Percentiles rank a stretch among this genome's conserved stretches.
These are phyloP conservation scores for Oropetium thomaeum DNA, from an alignment of 176 grass and related monocot genomes.

Conservation along the genomic window DNA sequence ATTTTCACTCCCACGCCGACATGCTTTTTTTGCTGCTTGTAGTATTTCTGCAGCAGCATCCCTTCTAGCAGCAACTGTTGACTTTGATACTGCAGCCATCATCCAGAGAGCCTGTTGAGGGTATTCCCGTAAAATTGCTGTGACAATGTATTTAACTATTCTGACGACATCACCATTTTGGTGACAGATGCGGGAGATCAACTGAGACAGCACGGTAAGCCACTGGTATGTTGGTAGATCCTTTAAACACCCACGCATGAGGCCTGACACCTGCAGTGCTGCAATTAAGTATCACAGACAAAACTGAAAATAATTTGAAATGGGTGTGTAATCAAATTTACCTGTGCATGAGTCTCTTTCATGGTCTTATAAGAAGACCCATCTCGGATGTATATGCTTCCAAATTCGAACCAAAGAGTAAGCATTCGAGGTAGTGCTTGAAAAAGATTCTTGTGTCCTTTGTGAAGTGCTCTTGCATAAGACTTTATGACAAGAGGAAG, in stretches of 20 bases:
- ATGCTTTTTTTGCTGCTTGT: constrained; percentile 68
- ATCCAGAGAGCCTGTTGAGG: constrained; percentile 98
- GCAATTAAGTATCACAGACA: constrained; percentile 16
- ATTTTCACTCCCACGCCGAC: constrained; percentile 53
- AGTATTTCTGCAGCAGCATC: constrained; percentile 89
- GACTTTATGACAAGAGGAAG: constrained; percentile 59
- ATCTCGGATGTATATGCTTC: constrained; percentile 70
- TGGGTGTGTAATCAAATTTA: constrained; percentile 31
- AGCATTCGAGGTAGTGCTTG: constrained; percentile 88
- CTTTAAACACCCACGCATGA: constrained; percentile 80
- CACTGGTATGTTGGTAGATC: constrained; percentile 96
- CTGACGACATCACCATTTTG: constrained; percentile 68
- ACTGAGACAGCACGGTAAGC: constrained; percentile 95
- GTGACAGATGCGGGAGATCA: constrained; percentile 94
- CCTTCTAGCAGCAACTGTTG: constrained; percentile 68
- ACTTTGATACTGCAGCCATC: constrained; percentile 99
- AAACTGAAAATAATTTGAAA: constrained; percentile 17
- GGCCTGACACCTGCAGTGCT: constrained; percentile 48
- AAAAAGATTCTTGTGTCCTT: constrained; percentile 93
- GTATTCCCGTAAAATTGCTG: constrained; percentile 69
- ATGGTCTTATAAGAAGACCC: constrained; percentile 50
- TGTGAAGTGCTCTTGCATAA: constrained; percentile 90
- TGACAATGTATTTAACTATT: constrained; percentile 73
- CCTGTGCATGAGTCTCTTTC: constrained; percentile 59
- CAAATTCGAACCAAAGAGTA: constrained; percentile 96